Evolutionary conservation across 345 rosid species (phyloP).

Genomic region (Murraya paniculata): DNA sequence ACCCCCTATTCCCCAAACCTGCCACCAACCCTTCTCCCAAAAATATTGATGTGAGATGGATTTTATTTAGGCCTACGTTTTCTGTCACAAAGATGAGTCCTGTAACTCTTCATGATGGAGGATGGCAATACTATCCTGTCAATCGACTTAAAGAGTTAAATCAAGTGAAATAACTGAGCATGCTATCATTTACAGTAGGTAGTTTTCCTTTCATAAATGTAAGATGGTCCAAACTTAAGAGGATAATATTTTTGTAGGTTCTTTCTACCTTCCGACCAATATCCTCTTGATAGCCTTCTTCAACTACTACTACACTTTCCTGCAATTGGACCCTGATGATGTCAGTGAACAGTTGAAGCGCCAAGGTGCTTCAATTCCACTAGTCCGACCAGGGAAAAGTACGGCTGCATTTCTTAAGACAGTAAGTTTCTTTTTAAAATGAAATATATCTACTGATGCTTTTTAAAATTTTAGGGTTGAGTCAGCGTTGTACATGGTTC

Average conservation of each 20-base stretch:
- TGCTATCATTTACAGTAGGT: not conserved
- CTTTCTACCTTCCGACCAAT: constrained; percentile 87
- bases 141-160: not conserved
- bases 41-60: not conserved
- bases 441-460: not conserved
- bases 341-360: constrained; percentile 97
- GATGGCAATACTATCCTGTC: not conserved
- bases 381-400: constrained; percentile 92
- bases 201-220: not conserved
- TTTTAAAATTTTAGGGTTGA: not conserved
- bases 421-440: constrained; percentile 37
- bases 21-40: not conserved
- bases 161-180: not conserved
- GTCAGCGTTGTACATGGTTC: not conserved
- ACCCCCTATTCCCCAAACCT: no score
- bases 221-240: not conserved
- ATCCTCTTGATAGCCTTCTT: constrained; percentile 93
- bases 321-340: constrained; percentile 96
- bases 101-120: not conserved
- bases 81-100: not conserved
- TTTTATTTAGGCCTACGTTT: not conserved
- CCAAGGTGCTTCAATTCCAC: constrained; percentile 95
- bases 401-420: constrained; percentile 83
- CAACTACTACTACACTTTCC: constrained; percentile 96
- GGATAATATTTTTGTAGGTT: constrained; percentile 54